Base-by-base conservation (phyloP, 2,329 filamentous ascomycete genomes). In the Epichloe sylvatica region DNA sequence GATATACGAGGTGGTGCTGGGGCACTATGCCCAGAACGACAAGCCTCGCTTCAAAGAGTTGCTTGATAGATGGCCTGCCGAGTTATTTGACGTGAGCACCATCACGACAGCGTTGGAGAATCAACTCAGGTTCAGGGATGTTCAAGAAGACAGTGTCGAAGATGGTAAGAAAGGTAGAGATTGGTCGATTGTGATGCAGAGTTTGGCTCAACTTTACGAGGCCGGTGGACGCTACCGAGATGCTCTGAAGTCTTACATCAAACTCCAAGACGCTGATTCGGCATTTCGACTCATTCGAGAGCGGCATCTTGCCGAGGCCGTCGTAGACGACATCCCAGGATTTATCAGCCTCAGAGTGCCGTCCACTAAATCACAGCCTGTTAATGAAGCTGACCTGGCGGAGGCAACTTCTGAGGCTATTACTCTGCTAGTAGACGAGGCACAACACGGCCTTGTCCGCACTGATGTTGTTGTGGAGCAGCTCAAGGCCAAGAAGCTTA, bases 281-380 rank as follows among this genome's bases (percentile, higher is more conserved):
- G 86, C 87, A 0, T 91, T 98, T 77, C 72, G 77, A 12, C 69
- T 98, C 51, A 94, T 98, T 58, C 80, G 81, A 52, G 86, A 95
- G 38, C 84, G 87, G 58, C 89, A 94, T 62, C 75, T 98, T n/a
- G 81, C 94, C 0, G 89, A 94, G 59, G 84, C 88, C 1, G 81
- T 97, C 12, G 80, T 80, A 1, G 90, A 96, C 59, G 89, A 98
- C 62, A 90, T 98, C 36, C 83, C 89, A 4, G 83, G 86, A 36
- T 86, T 98, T 58, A 84, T 98, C 49, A 76, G 87, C 54, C 77
- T 98, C 47, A 80, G 90, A n/a, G 85, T 98, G 2, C 81, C 85
- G 0, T 77, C 81, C 53, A 78, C 82, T 47, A 79, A 84, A 56
- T 69, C 84, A 51, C 75, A 77, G 47, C 76, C 75, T 5, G 84